Base-by-base conservation (phyloP, 495 filamentous ascomycete species). In the Antarctomyces pellizariae region DNA sequence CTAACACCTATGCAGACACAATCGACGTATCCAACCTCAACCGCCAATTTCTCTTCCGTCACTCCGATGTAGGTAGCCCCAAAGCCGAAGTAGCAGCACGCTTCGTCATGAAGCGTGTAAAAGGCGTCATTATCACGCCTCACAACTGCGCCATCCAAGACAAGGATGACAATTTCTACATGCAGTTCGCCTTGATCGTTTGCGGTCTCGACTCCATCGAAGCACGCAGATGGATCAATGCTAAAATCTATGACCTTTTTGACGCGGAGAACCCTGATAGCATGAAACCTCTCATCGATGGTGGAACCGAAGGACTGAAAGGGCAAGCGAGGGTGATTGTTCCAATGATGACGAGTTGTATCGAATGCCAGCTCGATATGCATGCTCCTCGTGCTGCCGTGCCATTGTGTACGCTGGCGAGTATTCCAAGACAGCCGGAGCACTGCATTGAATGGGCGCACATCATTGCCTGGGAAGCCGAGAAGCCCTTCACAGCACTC, bases 371-470 rank as follows among this genome's bases (percentile, higher is more conserved):
- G 36, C 64, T 99, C 25, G 84, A 93, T 46, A 90, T 99, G 74
- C 83, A 93, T 45, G 79, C 89, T 5, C 89, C 89, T 16, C 65
- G 79, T 25, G 75, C 82, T 13, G 78, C 84, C 6, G 89, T 99
- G 7, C 86, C 89, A 1, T 71, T 99, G 15, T 99, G 89, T 50
- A 99, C 89, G 0, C 65, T 99, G 33, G 89, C 89, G 16, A 84
- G 78, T 19, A 95, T 99, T 35, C 89, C 89, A 3, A 75, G 89
- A 10, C 89, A 99, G 44, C 89, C 89, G 13, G 77, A 92, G 43
- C 89, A 99, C 47, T 99, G 89, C 45, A 83, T 99, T 48, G 89
- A 99, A 48, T 99, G 89, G 89, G 89, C 89, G 9, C 80, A 92
- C 44, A 78, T 95, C 46, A 66, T 66, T 28, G 59, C 59, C 11